Percentiles rank a stretch among this genome's conserved stretches.
Evolutionary conservation across 768 basidiomycete genomes (phyloP).

Genomic region (Porpolomopsis calyptriformis): DNA sequence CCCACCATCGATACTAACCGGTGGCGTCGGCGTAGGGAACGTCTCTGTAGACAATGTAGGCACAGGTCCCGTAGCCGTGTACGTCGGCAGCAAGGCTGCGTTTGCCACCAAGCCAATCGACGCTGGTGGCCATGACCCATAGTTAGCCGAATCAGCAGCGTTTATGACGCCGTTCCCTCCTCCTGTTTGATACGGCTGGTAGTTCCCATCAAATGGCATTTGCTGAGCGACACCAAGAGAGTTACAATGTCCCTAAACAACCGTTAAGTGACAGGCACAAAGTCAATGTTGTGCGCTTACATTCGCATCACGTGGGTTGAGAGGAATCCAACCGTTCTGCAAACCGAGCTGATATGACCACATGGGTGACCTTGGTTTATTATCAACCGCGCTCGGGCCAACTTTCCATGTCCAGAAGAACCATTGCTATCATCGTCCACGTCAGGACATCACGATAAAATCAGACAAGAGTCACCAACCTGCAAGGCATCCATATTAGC

Average conservation of each 20-base stretch:
- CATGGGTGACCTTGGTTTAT: conserved; percentile 27
- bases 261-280: background rate
- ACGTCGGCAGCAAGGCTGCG: conserved; percentile 44
- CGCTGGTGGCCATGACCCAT: conserved; percentile 51
- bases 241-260: conserved; percentile 41
- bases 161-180: conserved; percentile 45
- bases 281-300: background rate
- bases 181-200: conserved; percentile 60
- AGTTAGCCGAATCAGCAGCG: conserved; percentile 30
- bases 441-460: background rate
- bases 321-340: conserved; percentile 82
- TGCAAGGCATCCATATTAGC: conserved; percentile 33
- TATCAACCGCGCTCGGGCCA: conserved; percentile 6
- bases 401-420: conserved; percentile 47
- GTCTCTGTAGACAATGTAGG: conserved; percentile 43
- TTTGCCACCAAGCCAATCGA: conserved; percentile 41
- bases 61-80: conserved; percentile 56
- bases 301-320: conserved; percentile 24
- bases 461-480: conserved; percentile 7
- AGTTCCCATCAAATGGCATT: conserved; percentile 31
- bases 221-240: conserved; percentile 34
- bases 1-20: conserved; percentile 30
- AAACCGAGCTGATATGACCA: conserved; percentile 58
- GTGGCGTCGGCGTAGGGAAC: conserved; percentile 18
- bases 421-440: conserved; percentile 18